These are phyloP conservation scores for Colletotrichum theobromicola DNA, from an alignment of 2,329 filamentous ascomycete species.

Conservation along the genomic window DNA sequence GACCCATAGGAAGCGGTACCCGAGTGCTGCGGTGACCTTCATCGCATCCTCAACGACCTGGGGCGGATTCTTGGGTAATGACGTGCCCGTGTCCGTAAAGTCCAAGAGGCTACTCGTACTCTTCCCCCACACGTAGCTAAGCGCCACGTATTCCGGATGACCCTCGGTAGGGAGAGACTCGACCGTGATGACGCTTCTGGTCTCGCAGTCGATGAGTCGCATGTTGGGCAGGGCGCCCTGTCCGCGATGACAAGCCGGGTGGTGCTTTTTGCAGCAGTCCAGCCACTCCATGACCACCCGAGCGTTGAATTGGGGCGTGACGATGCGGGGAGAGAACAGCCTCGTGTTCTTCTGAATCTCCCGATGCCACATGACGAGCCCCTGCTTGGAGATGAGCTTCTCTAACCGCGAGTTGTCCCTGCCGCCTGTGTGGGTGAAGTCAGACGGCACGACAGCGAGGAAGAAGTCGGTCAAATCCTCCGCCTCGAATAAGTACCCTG, in stretches of 20 bases:
- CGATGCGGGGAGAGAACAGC: background rate
- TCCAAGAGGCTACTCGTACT: background rate
- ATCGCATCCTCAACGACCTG: slow-evolving; percentile 21
- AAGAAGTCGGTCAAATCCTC: slow-evolving; percentile 3
- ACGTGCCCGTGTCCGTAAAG: background rate
- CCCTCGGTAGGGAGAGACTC: background rate
- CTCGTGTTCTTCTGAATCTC: background rate
- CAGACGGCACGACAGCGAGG: background rate
- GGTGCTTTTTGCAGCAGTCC: background rate
- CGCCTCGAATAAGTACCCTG: background rate
- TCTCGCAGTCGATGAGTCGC: background rate
- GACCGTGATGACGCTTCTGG: background rate
- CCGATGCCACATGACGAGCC: slow-evolving; percentile 1
- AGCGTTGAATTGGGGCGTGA: background rate
- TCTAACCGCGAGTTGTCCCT: background rate
- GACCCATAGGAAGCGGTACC: slow-evolving; percentile 30
- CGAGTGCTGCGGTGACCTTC: slow-evolving; percentile 23
- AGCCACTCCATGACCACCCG: background rate
- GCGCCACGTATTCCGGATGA: background rate
- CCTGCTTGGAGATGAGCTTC: background rate
- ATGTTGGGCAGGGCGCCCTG: background rate
- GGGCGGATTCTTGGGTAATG: background rate
- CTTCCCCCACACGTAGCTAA: slow-evolving; percentile 2
- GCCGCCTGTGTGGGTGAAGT: background rate
- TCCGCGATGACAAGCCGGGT: background rate